phyloP scores from a whole-genome alignment of 108 stramenopile species.

The Cyclotella atomus region DNA sequence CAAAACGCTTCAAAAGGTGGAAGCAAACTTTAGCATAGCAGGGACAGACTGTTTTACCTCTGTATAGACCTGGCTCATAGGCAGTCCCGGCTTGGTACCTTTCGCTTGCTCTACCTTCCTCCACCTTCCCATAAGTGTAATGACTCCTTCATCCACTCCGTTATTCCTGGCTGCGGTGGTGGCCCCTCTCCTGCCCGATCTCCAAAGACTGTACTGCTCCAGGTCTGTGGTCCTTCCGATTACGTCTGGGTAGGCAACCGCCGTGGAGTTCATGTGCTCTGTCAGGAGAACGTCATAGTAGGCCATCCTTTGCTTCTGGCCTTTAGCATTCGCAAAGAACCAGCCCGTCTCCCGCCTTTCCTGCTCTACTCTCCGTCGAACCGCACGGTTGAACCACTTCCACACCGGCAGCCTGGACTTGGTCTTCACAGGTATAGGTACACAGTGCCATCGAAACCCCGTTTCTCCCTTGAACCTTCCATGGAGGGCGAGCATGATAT shows the following conservation, averaged over 20 bases:
- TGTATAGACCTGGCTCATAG: conserved; percentile 3
- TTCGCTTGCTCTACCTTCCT: not conserved
- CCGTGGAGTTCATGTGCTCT: not conserved
- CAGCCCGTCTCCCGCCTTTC: not conserved
- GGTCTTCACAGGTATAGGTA: conserved; percentile 3
- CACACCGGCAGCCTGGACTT: not conserved
- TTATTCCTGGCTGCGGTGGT: not conserved
- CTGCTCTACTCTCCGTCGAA: not conserved
- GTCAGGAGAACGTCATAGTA: conserved; percentile 1
- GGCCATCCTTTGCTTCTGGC: not conserved
- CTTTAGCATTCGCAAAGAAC: conserved; percentile 6
- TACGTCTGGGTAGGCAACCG: not conserved
- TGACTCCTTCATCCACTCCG: not conserved
- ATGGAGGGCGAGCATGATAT: conserved; percentile 14
- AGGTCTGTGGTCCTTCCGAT: not conserved
- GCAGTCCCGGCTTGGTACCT: not conserved
- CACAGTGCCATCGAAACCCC: conserved; percentile 7
- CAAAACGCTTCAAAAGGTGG: not conserved
- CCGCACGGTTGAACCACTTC: not conserved
- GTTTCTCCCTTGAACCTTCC: conserved; percentile 24
- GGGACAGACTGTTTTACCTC: not conserved
- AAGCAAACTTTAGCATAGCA: not conserved
- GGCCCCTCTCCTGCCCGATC: not conserved
- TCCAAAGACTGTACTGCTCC: conserved; percentile 3
- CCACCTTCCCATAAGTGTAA: not conserved